A percentile compares a stretch with the other conserved stretches of the same genome.
phyloP scores from a whole-genome alignment of 1,284 basidiomycete genomes.

The Trichosporon asahii region DNA sequence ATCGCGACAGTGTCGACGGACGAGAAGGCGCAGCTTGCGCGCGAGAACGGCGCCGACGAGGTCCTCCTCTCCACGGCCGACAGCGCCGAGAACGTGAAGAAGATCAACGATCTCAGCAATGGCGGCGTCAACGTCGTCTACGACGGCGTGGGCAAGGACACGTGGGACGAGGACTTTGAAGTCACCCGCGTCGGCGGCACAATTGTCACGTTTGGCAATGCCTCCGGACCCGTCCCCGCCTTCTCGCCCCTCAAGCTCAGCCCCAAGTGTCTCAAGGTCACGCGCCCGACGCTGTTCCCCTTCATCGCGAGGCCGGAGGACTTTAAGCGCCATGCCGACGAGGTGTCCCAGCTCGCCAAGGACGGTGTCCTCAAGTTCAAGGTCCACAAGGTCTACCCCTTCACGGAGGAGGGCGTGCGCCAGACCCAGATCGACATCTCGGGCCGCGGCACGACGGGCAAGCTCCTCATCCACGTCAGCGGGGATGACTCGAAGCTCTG shows the following conservation, averaged over 20 bases:
- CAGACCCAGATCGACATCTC: slow-evolving; percentile 76
- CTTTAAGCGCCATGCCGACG: slow-evolving; percentile 61
- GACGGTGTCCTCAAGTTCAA: slow-evolving; percentile 65
- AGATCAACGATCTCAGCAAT: slow-evolving; percentile 21
- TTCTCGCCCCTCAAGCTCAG: slow-evolving; percentile 70
- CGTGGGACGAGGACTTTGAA: slow-evolving; percentile 80
- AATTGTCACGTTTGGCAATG: slow-evolving; percentile 86
- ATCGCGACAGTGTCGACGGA: slow-evolving; percentile 89
- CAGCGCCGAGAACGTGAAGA: slow-evolving; percentile 55
- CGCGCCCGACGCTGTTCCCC: slow-evolving; percentile 62
- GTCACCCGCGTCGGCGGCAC: slow-evolving; percentile 69
- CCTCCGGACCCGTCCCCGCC: slow-evolving; percentile 57
- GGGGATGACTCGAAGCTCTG: background rate
- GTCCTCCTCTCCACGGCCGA: slow-evolving; percentile 70
- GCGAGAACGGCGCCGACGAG: slow-evolving; percentile 74
- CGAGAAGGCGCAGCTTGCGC: slow-evolving; percentile 82
- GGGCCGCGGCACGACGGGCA: slow-evolving; percentile 75
- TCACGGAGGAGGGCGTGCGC: slow-evolving; percentile 73
- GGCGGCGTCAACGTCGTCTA: slow-evolving; percentile 75
- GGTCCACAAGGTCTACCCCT: slow-evolving; percentile 74
- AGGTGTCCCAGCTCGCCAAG: slow-evolving; percentile 65
- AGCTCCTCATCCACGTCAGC: slow-evolving; percentile 68
- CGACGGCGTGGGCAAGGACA: slow-evolving; percentile 92
- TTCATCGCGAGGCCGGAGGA: slow-evolving; percentile 72
- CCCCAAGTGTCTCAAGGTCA: slow-evolving; percentile 76